A percentile compares a stretch with the other conserved stretches of the same genome.
These are phyloP conservation scores for Quillaja saponaria DNA, from an alignment of 306 rosid genomes.

Conservation along the genomic window DNA sequence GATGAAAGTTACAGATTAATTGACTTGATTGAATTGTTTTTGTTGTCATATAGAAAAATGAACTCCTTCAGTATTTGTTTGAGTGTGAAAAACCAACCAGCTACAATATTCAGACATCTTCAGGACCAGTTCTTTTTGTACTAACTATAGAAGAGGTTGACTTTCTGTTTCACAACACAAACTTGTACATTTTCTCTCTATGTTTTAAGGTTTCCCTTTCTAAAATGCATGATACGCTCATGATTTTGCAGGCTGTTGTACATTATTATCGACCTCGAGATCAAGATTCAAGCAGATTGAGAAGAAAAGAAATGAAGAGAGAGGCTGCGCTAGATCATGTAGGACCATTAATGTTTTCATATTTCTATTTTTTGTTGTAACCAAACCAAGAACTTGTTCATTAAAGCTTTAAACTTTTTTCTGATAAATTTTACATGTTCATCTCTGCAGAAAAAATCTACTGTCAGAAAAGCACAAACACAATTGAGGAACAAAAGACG, in stretches of 20 bases:
- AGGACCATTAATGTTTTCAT: not conserved
- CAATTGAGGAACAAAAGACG: slow-evolving; percentile 31
- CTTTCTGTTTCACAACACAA: not conserved
- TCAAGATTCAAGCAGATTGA: slow-evolving; percentile 6
- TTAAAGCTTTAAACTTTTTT: not conserved
- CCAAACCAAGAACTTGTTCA: too few species aligned
- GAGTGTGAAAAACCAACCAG: slow-evolving; percentile 19
- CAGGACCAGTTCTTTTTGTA: slow-evolving; percentile 32
- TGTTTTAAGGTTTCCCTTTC: not conserved
- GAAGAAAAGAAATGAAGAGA: slow-evolving; percentile 26
- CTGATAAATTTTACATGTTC: not conserved
- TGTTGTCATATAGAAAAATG: slow-evolving; percentile 33
- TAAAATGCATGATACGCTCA: too few species aligned
- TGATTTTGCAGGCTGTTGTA: slow-evolving; percentile 15
- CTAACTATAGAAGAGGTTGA: slow-evolving; percentile 32
- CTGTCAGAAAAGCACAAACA: slow-evolving; percentile 27
- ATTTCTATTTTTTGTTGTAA: not conserved
- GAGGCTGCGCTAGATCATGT: not conserved
- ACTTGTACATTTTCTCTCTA: not conserved
- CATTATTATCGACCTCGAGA: slow-evolving; percentile 15
- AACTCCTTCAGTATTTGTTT: slow-evolving; percentile 31
- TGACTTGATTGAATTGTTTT: slow-evolving; percentile 5
- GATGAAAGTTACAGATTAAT: not conserved
- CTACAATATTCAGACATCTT: not conserved
- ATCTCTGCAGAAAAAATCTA: slow-evolving; percentile 30